A percentile compares a stretch with the other conserved stretches of the same genome.
Evolutionary conservation across 202 grass and related monocot species (phyloP).

Genomic region (Schoenoplectus triqueter): DNA sequence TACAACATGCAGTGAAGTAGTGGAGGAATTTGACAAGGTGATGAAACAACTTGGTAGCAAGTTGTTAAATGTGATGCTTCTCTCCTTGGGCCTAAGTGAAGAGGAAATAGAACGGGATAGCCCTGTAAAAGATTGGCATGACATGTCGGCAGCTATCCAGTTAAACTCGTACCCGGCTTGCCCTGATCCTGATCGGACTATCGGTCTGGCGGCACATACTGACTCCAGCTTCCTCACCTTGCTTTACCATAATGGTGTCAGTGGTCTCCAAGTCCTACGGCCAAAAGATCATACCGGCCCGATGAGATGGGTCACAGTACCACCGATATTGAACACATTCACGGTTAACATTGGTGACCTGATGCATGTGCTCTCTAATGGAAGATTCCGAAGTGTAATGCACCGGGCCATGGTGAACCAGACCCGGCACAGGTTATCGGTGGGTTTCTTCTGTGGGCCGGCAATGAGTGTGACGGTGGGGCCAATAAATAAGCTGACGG

Average conservation of each 20-base stretch:
- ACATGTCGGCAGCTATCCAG: constrained; percentile 42
- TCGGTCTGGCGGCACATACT: constrained; percentile 48
- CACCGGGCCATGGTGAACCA: constrained; percentile 68
- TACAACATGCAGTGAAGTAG: constrained; percentile 47
- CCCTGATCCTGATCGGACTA: constrained; percentile 52
- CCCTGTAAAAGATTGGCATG: constrained; percentile 29
- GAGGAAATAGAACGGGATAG: constrained; percentile 42
- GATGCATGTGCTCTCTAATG: constrained; percentile 65
- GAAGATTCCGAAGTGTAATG: constrained; percentile 50
- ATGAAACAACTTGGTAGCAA: constrained; percentile 42
- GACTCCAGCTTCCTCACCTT: constrained; percentile 52
- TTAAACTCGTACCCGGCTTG: constrained; percentile 50
- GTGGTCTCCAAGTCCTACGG: constrained; percentile 41
- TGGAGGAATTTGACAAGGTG: constrained; percentile 53
- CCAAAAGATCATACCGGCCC: constrained; percentile 6
- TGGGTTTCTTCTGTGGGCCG: constrained; percentile 67
- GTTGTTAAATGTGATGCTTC: constrained; percentile 50
- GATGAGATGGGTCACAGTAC: constrained; percentile 69
- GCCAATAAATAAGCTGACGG: constrained; percentile 41
- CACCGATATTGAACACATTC: constrained; percentile 39
- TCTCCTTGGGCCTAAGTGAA: constrained; percentile 49
- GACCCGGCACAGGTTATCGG: constrained; percentile 49
- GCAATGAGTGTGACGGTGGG: constrained; percentile 41
- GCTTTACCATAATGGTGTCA: constrained; percentile 39
- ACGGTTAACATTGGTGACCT: constrained; percentile 60